phyloP scores from a whole-genome alignment of 2,329 filamentous ascomycete genomes.

The Blumeria hordei region DNA sequence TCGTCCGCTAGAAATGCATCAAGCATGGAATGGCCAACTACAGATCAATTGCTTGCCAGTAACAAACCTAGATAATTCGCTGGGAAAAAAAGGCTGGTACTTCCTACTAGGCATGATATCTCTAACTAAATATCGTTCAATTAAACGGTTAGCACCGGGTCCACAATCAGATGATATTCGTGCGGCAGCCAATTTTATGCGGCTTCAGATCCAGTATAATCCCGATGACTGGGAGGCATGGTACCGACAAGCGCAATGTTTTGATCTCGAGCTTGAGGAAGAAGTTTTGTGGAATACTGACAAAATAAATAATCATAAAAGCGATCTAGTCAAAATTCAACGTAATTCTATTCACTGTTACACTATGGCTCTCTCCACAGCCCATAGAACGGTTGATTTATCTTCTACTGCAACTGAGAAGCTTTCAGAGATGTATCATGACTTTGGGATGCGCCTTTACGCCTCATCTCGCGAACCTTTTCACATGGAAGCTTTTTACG shows the following conservation, averaged over 20 bases:
- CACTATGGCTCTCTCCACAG: constrained; percentile 39
- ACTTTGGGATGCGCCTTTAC: constrained; percentile 46
- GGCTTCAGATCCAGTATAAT: constrained; percentile 16
- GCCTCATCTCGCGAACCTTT: constrained; percentile 44
- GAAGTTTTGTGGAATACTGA: constrained; percentile 19
- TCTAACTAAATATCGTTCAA: constrained; percentile 47
- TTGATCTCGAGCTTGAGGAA: constrained; percentile 18
- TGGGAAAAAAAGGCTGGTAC: constrained; percentile 75
- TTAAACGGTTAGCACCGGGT: constrained; percentile 15
- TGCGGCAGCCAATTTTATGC: constrained; percentile 16
- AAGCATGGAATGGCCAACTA: constrained; percentile 56
- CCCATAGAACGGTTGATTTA: constrained; percentile 29
- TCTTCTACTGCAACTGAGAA: constrained; percentile 27
- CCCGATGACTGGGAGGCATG: constrained; percentile 19
- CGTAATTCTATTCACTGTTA: constrained; percentile 20
- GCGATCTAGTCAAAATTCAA: constrained; percentile 15
- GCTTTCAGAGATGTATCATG: constrained; percentile 39
- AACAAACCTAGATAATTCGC: constrained; percentile 38
- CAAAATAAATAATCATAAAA: constrained; percentile 17
- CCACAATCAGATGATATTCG: constrained; percentile 17
- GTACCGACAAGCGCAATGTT: constrained; percentile 19
- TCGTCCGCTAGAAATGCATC: constrained; percentile 56
- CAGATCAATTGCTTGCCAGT: constrained; percentile 49
- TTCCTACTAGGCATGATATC: constrained; percentile 76
- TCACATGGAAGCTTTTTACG: constrained; percentile 38